Evolutionary conservation across 1,139 yeast genomes (phyloP).

Genomic region (Taphrina populina): DNA sequence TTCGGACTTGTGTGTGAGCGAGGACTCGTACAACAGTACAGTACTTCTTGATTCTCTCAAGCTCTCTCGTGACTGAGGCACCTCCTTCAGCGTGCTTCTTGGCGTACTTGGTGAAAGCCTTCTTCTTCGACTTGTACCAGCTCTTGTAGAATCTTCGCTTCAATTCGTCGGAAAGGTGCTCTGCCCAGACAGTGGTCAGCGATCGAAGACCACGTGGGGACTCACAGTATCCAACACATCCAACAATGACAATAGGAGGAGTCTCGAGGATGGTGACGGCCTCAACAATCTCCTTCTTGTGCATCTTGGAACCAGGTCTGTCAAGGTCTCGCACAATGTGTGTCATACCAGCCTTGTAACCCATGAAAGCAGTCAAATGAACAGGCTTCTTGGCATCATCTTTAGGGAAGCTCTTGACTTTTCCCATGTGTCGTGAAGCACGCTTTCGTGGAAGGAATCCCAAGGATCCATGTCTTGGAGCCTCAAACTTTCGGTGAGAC

Average conservation of each 20-base stretch:
- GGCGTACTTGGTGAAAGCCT: conserved; percentile 99
- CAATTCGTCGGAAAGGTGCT: conserved; percentile 98
- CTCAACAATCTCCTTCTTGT: conserved; percentile 99
- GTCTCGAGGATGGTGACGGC: conserved; percentile 99
- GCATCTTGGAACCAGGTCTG: conserved; percentile 99
- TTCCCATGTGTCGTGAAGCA: conserved; percentile 98
- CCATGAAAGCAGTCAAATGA: conserved; percentile 98
- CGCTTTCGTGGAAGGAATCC: conserved; percentile 77
- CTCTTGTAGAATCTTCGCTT: conserved; percentile 99
- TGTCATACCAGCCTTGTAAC: conserved; percentile 99
- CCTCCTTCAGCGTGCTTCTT: conserved; percentile 94
- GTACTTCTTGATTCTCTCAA: conserved; percentile 98
- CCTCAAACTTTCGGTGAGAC: conserved; percentile 99
- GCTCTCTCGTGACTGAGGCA: conserved; percentile 88
- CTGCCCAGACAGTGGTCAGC: conserved; percentile 99
- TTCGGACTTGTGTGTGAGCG: conserved; percentile 99
- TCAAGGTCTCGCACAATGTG: conserved; percentile 99
- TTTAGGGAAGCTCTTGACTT: conserved; percentile 98
- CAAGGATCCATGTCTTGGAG: conserved; percentile 99
- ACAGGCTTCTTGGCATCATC: conserved; percentile 98
- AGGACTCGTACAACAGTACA: conserved; percentile 97
- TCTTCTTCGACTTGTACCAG: conserved; percentile 99
- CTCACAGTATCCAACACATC: conserved; percentile 99
- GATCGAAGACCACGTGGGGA: conserved; percentile 99
- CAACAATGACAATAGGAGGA: conserved; percentile 97